A percentile compares a stretch with the other conserved stretches of the same genome.
These are phyloP conservation scores for Fomitopsis schrenkii DNA, from an alignment of 1,284 basidiomycete species.

Conservation along the genomic window DNA sequence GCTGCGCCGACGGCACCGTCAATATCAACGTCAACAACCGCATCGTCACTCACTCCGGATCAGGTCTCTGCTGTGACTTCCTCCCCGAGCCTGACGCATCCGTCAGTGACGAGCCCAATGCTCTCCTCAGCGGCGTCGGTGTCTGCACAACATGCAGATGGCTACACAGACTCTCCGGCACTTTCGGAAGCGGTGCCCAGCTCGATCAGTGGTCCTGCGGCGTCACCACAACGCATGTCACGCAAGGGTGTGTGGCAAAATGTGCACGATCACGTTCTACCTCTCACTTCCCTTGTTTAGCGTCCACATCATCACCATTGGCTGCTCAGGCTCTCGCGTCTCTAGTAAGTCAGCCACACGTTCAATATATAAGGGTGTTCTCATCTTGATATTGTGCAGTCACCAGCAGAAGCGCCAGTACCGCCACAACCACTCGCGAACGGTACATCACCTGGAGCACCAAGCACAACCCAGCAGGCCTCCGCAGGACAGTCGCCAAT, in stretches of 20 bases:
- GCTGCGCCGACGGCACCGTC: constrained; percentile 30
- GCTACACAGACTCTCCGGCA: constrained; percentile 67
- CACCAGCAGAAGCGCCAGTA: constrained; percentile 22
- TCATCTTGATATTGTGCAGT: constrained; percentile 19
- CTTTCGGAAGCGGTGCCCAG: constrained; percentile 64
- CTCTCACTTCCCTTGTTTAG: constrained; percentile 4
- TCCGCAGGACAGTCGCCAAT: constrained; percentile 46
- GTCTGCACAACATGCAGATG: constrained; percentile 61
- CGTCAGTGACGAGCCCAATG: constrained; percentile 74
- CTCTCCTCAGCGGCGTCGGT: constrained; percentile 65
- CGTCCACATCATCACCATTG: constrained; percentile 20
- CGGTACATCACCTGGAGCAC: constrained; percentile 14
- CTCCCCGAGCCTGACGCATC: constrained; percentile 77
- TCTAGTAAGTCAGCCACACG: constrained; percentile 14
- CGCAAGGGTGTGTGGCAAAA: constrained; percentile 17
- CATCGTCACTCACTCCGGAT: constrained; percentile 41
- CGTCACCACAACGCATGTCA: constrained; percentile 41
- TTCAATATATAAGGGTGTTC: constrained; percentile 1
- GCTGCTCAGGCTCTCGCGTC: constrained; percentile 16
- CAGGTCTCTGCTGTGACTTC: constrained; percentile 50
- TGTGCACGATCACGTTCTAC: background rate
- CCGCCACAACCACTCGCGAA: constrained; percentile 16
- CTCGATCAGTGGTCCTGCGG: constrained; percentile 47
- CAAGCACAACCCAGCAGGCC: constrained; percentile 11
- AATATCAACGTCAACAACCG: constrained; percentile 32